A percentile compares a stretch with the other conserved stretches of the same genome.
Conservation (phyloP, 169 alveolate species). For the Haemoproteus tartakovskyi region DNA sequence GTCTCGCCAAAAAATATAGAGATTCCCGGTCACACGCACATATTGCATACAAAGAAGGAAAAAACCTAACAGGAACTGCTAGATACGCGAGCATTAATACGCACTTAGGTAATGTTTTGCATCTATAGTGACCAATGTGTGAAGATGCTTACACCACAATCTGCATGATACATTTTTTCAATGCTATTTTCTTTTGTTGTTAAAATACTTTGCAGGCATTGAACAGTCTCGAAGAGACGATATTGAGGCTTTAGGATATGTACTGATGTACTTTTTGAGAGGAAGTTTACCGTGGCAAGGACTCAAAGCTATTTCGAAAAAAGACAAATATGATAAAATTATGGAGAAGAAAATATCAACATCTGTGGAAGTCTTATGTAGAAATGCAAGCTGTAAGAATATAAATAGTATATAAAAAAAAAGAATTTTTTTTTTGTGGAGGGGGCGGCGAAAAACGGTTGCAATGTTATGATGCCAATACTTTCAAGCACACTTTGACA, state of each 20-base stretch:
- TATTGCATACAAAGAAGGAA: conserved; percentile 96
- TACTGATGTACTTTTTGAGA: conserved; percentile 94
- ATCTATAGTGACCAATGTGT: too few species aligned
- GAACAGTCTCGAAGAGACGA: conserved; percentile 98
- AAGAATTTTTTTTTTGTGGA: background rate
- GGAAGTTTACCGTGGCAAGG: conserved; percentile 99
- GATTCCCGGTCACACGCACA: conserved; percentile 95
- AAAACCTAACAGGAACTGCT: conserved; percentile 98
- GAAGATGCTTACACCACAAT: too few species aligned
- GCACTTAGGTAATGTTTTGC: conserved; percentile 95
- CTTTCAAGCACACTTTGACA: too few species aligned
- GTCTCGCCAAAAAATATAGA: conserved; percentile 94
- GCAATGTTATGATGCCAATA: too few species aligned
- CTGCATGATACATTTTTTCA: background rate
- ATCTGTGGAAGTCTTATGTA: conserved; percentile 95
- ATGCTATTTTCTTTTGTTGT: background rate
- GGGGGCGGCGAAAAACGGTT: too few species aligned
- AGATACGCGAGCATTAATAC: conserved; percentile 97
- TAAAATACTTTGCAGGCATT: conserved; percentile 75
- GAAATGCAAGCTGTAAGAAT: conserved; percentile 83
- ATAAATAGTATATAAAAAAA: too few species aligned
- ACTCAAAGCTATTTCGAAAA: conserved; percentile 91
- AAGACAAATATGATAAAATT: conserved; percentile 97
- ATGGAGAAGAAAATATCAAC: conserved; percentile 98
- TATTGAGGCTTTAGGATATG: conserved; percentile 98